These are phyloP conservation scores for Ambrosia trifida DNA, from an alignment of 129 eudicot species.

Conservation along the genomic window DNA sequence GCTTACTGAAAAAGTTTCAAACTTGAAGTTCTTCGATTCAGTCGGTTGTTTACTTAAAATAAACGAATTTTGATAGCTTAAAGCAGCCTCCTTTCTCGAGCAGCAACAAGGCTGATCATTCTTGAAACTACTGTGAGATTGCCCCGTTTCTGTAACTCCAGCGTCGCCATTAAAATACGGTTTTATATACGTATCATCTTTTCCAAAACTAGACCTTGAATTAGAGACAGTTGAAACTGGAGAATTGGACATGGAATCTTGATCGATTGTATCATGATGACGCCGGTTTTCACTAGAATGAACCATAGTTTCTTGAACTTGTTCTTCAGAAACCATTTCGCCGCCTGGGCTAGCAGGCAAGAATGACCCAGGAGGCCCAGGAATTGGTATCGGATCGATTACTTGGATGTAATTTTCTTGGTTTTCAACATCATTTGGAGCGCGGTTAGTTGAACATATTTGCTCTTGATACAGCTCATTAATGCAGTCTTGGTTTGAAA, in stretches of 20 bases:
- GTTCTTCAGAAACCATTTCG: slow-evolving; percentile 66
- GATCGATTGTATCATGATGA: slow-evolving; percentile 40
- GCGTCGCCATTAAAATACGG: slow-evolving; percentile 9
- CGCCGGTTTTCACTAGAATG: slow-evolving; percentile 51
- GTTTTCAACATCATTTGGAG: slow-evolving; percentile 41
- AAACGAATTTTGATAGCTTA: slow-evolving; percentile 47
- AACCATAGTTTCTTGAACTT: slow-evolving; percentile 50
- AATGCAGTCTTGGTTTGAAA: slow-evolving; percentile 28
- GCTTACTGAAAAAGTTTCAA: slow-evolving; percentile 28
- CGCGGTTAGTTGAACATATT: slow-evolving; percentile 37
- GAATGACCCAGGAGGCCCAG: slow-evolving; percentile 91
- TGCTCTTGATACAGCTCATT: slow-evolving; percentile 35
- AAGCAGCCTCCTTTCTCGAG: slow-evolving; percentile 58
- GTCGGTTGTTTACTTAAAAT: slow-evolving; percentile 39
- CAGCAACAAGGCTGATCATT: slow-evolving; percentile 72
- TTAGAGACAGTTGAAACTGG: slow-evolving; percentile 64
- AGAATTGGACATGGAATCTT: slow-evolving; percentile 64
- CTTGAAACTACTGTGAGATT: slow-evolving; percentile 22
- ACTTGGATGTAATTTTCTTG: slow-evolving; percentile 51
- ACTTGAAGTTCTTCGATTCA: slow-evolving; percentile 26
- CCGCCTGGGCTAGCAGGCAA: slow-evolving; percentile 75
- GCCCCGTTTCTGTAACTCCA: slow-evolving; percentile 31
- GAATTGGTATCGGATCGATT: slow-evolving; percentile 77
- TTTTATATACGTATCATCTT: slow-evolving; percentile 24
- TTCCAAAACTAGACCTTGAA: slow-evolving; percentile 45